phyloP scores from a whole-genome alignment of 768 basidiomycete species.

The Pluteus cervinus region DNA sequence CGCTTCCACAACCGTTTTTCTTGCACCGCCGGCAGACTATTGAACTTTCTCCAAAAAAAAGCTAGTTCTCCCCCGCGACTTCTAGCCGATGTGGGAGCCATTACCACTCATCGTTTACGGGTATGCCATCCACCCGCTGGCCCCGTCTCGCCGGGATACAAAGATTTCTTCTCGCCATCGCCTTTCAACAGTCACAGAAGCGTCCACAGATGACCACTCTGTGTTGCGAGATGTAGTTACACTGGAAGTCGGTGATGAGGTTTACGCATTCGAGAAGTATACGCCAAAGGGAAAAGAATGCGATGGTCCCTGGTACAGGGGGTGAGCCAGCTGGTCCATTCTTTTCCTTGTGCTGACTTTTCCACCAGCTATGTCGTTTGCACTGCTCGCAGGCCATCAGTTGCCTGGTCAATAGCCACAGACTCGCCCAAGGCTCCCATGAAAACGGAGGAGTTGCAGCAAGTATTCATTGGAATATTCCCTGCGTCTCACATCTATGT shows the following conservation, averaged over 20 bases:
- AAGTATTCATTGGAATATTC: conserved; percentile 93
- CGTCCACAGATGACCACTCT: conserved; percentile 56
- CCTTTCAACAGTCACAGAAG: conserved; percentile 57
- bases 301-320: conserved; percentile 88
- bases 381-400: conserved; percentile 67
- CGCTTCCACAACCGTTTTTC: too few relatives aligned
- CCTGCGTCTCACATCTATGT: conserved; percentile 84
- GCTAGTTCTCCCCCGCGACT: neutral
- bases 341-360: conserved; percentile 4
- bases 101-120: conserved; percentile 77
- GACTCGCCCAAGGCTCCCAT: conserved; percentile 37
- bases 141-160: conserved; percentile 70
- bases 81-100: conserved; percentile 42
- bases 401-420: conserved; percentile 60
- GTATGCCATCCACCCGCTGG: conserved; percentile 82
- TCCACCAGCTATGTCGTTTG: conserved; percentile 75
- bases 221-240: conserved; percentile 73
- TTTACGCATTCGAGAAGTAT: conserved; percentile 95
- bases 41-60: too few relatives aligned
- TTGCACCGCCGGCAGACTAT: too few relatives aligned
- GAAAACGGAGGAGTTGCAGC: conserved; percentile 72
- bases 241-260: conserved; percentile 92
- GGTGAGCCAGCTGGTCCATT: conserved; percentile 44
- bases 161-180: conserved; percentile 51
- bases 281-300: conserved; percentile 65